Base-by-base conservation (phyloP, 2,329 filamentous ascomycete species). In the Penicillium sp. region DNA sequence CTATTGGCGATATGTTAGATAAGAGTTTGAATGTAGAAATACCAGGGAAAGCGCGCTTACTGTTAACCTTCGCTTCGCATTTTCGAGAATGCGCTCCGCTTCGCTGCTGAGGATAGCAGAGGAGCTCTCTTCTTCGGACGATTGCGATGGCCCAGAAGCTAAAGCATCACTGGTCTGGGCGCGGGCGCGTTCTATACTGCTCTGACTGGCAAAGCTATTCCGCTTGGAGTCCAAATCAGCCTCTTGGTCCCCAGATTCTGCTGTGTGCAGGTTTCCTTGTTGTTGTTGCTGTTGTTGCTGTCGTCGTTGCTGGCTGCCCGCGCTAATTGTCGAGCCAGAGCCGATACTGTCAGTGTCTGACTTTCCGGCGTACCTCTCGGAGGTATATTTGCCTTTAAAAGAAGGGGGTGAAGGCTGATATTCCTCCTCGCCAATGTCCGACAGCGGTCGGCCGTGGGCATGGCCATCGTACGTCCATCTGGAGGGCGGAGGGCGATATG, bases 61-160 rank as follows among this genome's bases (percentile, higher is more conserved):
- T 68, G 90, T 94, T 60, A 97, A 79, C 64, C 91, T 83, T 70
- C 86, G 87, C 76, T 97, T 97, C 30, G 93, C 93, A 73, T 96
- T 96, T 56, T 91, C 90, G 55, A 97, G 80, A 68, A 97, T 97
- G 67, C 92, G 81, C 69, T 97, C 92, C 1, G 92, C 92, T 65
- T 91, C 84, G 63, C 87, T 86, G 70, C 90, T 93, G 61, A 96
- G 75, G 23, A 89, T 85, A 16, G 82, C 85, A 49, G 89, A 90
- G 3, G 90, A 90, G 65, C 87, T 84, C 46, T 81, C 79, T 55
- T 88, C 83, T 24, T 55, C 52, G 3, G 45, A 21, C 56, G 85
- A 83, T 3, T 81, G 73, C 20, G 47, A 42, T 26, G 52, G 14
- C 0, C 70, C 74, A 30, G 70, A 59, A 59, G 14, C 62, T 61